These are phyloP conservation scores for Crithidia fasciculata DNA, from an alignment of 208 protist genomes.

Conservation along the genomic window DNA sequence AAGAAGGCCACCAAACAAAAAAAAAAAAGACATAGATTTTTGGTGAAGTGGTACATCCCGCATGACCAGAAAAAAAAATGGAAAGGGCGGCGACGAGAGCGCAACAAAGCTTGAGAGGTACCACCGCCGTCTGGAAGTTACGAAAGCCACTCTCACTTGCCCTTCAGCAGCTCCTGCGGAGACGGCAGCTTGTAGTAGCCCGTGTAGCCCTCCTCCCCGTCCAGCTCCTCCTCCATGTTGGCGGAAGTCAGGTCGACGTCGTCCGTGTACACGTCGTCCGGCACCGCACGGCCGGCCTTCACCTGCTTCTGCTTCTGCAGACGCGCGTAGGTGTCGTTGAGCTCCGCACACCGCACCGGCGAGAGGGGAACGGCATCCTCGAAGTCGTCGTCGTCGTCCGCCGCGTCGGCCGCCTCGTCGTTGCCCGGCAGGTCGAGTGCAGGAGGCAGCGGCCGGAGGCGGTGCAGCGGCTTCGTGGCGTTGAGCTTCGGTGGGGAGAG, in stretches of 20 bases:
- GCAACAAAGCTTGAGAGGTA: no score
- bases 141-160: not conserved
- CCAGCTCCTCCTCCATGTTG: conserved; percentile 48
- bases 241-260: conserved; percentile 44
- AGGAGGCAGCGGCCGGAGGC: conserved; percentile 6
- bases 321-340: conserved; percentile 64
- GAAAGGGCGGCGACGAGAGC: not conserved
- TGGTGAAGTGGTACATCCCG: no score
- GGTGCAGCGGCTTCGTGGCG: conserved; percentile 34
- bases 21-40: not conserved
- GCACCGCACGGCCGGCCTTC: not conserved
- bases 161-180: conserved; percentile 18
- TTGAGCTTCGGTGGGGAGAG: conserved; percentile 35
- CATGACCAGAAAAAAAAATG: not conserved
- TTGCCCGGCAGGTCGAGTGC: conserved; percentile 1
- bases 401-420: conserved; percentile 27
- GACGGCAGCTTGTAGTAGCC: conserved; percentile 41
- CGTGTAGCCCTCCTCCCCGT: conserved; percentile 57
- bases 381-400: conserved; percentile 80
- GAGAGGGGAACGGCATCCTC: conserved; percentile 82
- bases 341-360: conserved; percentile 56
- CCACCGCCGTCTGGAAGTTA: not conserved
- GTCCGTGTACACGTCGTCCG: conserved; percentile 42
- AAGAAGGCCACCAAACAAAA: not conserved
- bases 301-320: conserved; percentile 14